These are phyloP conservation scores for Aspergillus costaricaensis DNA, from an alignment of 2,329 filamentous ascomycete species.

Conservation along the genomic window DNA sequence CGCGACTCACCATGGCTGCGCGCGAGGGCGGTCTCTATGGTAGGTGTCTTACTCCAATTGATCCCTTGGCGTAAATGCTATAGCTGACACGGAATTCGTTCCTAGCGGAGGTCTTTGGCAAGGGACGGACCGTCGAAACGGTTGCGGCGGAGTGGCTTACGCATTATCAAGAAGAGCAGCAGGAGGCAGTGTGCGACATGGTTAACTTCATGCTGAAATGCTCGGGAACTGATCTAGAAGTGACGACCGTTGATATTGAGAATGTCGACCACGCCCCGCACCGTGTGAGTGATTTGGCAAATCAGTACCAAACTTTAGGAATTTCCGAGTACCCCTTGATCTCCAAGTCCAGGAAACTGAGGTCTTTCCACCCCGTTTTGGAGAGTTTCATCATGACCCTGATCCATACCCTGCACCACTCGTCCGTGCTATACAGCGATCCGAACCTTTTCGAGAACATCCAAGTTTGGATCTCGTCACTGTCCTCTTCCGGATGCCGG, in stretches of 20 bases:
- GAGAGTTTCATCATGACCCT: constrained; percentile 77
- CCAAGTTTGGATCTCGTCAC: constrained; percentile 82
- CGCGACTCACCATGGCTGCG: constrained; percentile 54
- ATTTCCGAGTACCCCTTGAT: constrained; percentile 91
- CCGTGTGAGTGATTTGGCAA: constrained; percentile 80
- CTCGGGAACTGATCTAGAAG: constrained; percentile 76
- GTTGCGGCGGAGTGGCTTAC: constrained; percentile 61
- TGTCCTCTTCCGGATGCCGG: constrained; percentile 84
- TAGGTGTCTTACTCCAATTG: constrained; percentile 31
- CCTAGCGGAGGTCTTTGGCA: constrained; percentile 61
- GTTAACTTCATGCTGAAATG: constrained; percentile 65
- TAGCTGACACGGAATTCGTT: constrained; percentile 26
- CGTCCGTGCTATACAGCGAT: constrained; percentile 78
- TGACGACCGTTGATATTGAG: constrained; percentile 80
- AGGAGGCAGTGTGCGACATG: constrained; percentile 58
- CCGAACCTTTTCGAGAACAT: constrained; percentile 80
- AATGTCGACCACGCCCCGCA: constrained; percentile 85
- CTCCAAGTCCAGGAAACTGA: constrained; percentile 73
- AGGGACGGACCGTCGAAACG: constrained; percentile 56
- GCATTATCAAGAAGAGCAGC: constrained; percentile 58
- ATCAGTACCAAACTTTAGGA: constrained; percentile 78
- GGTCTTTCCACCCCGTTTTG: constrained; percentile 75
- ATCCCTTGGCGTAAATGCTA: neutral
- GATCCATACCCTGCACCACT: constrained; percentile 75
- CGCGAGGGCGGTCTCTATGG: constrained; percentile 61